Percentiles rank a stretch among this genome's conserved stretches.
phyloP scores from a whole-genome alignment of 2,329 filamentous ascomycete species.

The Penicillium paneum region DNA sequence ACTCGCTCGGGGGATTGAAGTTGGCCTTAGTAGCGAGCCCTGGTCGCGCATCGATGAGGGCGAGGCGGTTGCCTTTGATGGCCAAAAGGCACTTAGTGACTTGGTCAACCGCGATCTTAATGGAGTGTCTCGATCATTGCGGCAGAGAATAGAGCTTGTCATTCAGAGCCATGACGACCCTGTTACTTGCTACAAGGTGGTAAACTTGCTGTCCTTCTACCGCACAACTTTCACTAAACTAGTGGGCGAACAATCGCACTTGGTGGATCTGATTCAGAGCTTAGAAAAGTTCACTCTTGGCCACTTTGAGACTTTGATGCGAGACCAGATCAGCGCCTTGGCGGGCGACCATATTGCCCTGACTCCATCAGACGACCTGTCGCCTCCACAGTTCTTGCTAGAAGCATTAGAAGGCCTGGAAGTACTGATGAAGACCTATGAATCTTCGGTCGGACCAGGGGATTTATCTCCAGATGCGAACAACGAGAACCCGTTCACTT shows the following conservation, averaged over 20 bases:
- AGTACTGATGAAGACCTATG: constrained; percentile 79
- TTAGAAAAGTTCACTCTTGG: constrained; percentile 74
- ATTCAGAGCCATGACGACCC: constrained; percentile 90
- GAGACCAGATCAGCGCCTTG: constrained; percentile 66
- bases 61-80: constrained; percentile 65
- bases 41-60: constrained; percentile 68
- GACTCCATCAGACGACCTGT: constrained; percentile 67
- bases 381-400: constrained; percentile 73
- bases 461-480: constrained; percentile 49
- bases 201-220: constrained; percentile 88
- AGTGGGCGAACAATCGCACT: constrained; percentile 64
- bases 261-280: constrained; percentile 65
- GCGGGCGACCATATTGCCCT: constrained; percentile 70
- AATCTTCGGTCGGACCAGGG: constrained; percentile 64
- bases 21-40: constrained; percentile 75
- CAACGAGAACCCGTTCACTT: constrained; percentile 67
- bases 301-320: constrained; percentile 77
- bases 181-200: constrained; percentile 82
- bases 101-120: constrained; percentile 82
- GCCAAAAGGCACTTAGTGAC: constrained; percentile 74
- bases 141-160: constrained; percentile 85
- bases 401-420: constrained; percentile 76
- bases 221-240: constrained; percentile 78
- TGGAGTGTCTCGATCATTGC: constrained; percentile 77
- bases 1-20: constrained; percentile 75